Evolutionary conservation across 176 grass and related monocot genomes (phyloP).

Genomic region (Ampelocalamus luodianensis): DNA sequence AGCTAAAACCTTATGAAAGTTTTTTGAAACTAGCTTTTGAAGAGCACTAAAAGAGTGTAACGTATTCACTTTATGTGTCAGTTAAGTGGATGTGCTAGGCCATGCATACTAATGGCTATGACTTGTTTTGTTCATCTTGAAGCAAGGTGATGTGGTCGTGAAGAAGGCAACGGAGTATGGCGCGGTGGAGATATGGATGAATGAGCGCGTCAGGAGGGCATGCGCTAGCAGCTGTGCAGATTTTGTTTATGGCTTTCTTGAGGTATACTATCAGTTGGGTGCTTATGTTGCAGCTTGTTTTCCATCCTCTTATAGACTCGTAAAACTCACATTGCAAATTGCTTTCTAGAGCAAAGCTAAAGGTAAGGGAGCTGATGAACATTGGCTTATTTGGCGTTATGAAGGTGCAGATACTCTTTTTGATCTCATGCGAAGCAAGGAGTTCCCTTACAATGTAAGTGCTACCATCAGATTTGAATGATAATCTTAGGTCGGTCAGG

Average conservation of each 20-base stretch:
- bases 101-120: not conserved
- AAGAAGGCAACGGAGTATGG: conserved; percentile 99
- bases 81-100: not conserved
- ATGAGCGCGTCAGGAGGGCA: conserved; percentile 82
- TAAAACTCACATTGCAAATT: not conserved
- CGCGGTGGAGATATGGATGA: conserved; percentile 98
- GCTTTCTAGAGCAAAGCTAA: conserved; percentile 75
- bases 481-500: not conserved
- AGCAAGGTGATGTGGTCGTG: conserved; percentile 89
- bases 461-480: not conserved
- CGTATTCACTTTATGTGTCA: not conserved
- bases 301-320: not conserved
- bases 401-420: conserved; percentile 88
- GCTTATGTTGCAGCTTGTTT: conserved; percentile 22
- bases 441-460: conserved; percentile 99
- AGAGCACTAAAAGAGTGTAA: not conserved
- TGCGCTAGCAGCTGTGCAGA: conserved; percentile 85
- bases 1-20: not conserved
- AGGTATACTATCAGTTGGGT: conserved; percentile 51
- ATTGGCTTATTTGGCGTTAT: conserved; percentile 89
- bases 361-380: conserved; percentile 80
- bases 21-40: conserved; percentile 17
- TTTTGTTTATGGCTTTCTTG: conserved; percentile 93
- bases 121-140: conserved; percentile 43
- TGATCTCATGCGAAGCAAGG: conserved; percentile 93